phyloP scores from a whole-genome alignment of 2,329 filamentous ascomycete genomes.

The Diplocarpon rosae region DNA sequence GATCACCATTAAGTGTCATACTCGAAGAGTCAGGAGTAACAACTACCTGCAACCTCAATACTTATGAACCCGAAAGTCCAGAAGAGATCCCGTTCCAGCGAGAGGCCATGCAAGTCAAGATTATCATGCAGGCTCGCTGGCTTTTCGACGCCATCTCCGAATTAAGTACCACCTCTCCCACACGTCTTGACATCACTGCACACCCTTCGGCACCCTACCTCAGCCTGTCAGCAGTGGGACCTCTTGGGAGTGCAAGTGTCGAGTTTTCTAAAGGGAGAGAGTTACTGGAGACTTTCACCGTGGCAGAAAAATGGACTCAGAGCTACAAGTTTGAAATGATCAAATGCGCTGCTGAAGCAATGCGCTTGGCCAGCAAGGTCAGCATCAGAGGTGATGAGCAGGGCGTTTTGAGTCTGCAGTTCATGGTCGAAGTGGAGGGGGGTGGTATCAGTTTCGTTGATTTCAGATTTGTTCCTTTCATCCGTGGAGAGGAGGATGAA shows the following conservation, averaged over 20 bases:
- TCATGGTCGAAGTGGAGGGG: conserved; percentile 82
- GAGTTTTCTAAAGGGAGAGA: conserved; percentile 54
- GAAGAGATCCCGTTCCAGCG: conserved; percentile 85
- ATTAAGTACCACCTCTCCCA: conserved; percentile 49
- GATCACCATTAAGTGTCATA: conserved; percentile 71
- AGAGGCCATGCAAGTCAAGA: conserved; percentile 72
- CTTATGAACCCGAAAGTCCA: conserved; percentile 64
- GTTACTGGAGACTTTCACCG: conserved; percentile 65
- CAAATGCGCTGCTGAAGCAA: conserved; percentile 79
- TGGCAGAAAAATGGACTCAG: conserved; percentile 49
- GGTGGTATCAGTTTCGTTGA: conserved; percentile 64
- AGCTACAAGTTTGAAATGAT: conserved; percentile 81
- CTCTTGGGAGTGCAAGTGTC: conserved; percentile 52
- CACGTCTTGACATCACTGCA: conserved; percentile 58
- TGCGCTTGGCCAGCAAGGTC: conserved; percentile 86
- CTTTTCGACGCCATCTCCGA: conserved; percentile 64
- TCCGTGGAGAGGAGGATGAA: conserved; percentile 46
- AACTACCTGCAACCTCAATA: conserved; percentile 81
- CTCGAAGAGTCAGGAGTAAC: conserved; percentile 79
- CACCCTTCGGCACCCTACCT: conserved; percentile 55
- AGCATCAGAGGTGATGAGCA: conserved; percentile 80
- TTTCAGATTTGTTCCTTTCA: conserved; percentile 69
- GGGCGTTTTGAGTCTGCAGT: conserved; percentile 87
- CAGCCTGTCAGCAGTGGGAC: conserved; percentile 54
- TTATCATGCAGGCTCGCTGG: conserved; percentile 77